phyloP scores from a whole-genome alignment of 345 rosid genomes.

The Salix suchowensis region DNA sequence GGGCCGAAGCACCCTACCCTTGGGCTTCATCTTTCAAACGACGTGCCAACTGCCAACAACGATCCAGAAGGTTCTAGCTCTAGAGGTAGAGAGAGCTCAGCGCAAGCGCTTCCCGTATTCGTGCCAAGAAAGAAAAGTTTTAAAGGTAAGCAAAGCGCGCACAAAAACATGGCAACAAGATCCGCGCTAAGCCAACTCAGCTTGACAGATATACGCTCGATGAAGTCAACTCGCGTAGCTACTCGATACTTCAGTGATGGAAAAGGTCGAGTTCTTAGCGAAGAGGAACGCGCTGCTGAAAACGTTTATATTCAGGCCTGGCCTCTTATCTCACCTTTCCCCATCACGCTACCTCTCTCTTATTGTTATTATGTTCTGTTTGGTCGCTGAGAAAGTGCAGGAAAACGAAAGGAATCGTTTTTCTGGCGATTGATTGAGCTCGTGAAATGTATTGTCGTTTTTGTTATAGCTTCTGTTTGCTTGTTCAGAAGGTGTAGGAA shows the following conservation, averaged over 20 bases:
- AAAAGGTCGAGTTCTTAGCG: constrained; percentile 68
- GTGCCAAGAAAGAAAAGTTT: not conserved
- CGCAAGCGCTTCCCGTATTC: not conserved
- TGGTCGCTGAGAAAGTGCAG: constrained; percentile 3
- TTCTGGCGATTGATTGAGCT: not conserved
- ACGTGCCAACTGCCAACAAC: not conserved
- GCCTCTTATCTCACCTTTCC: not conserved
- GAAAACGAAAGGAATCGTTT: not conserved
- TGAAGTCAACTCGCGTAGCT: constrained; percentile 48
- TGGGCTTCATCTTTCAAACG: not conserved
- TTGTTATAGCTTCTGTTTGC: not conserved
- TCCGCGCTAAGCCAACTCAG: constrained; percentile 29
- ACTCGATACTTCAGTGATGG: constrained; percentile 60
- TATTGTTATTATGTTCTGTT: not conserved
- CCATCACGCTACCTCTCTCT: not conserved
- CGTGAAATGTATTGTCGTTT: not conserved
- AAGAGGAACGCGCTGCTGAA: constrained; percentile 85
- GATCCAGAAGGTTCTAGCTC: not conserved
- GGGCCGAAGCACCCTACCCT: not conserved
- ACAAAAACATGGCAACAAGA: constrained; percentile 40
- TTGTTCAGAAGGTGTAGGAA: constrained; percentile 1
- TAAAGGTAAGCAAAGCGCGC: not conserved
- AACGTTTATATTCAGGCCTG: constrained; percentile 66
- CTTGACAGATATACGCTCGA: constrained; percentile 31
- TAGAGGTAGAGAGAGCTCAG: not conserved